Evolutionary conservation across 768 basidiomycete species (phyloP).

Genomic region (Amanita rubescens): DNA sequence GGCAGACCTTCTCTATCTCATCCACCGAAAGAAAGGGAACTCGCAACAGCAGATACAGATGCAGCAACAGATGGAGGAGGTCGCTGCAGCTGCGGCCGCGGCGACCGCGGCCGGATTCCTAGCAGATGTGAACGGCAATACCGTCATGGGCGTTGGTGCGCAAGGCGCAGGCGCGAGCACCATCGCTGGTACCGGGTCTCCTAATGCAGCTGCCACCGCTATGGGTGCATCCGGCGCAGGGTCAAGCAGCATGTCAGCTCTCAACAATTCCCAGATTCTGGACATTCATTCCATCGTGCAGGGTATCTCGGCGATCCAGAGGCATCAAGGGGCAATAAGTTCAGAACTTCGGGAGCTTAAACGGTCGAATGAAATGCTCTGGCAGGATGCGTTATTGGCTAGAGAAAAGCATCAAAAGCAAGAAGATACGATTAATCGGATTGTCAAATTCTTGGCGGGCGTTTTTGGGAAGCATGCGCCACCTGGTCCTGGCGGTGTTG

Average conservation of each 20-base stretch:
- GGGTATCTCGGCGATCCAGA: slow-evolving; percentile 81
- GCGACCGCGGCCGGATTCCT: neutral
- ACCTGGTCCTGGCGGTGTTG: slow-evolving; percentile 20
- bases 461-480: slow-evolving; percentile 65
- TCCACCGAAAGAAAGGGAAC: slow-evolving; percentile 78
- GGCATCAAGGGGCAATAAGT: slow-evolving; percentile 89
- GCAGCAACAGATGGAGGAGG: neutral
- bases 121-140: neutral
- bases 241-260: slow-evolving; percentile 11
- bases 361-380: slow-evolving; percentile 79
- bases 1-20: slow-evolving; percentile 79
- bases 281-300: slow-evolving; percentile 76
- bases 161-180: neutral
- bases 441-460: slow-evolving; percentile 89
- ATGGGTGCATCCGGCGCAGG: neutral
- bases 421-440: slow-evolving; percentile 92
- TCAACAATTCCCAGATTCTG: slow-evolving; percentile 46
- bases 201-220: neutral
- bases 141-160: neutral
- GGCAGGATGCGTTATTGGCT: slow-evolving; percentile 82
- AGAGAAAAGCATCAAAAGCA: slow-evolving; percentile 84
- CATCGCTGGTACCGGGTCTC: neutral
- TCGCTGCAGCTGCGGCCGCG: neutral
- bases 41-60: slow-evolving; percentile 19
- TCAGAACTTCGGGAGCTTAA: slow-evolving; percentile 85